Evolutionary conservation across 352 stramenopile genomes (phyloP).

Genomic region (Phytophthora brassicae): DNA sequence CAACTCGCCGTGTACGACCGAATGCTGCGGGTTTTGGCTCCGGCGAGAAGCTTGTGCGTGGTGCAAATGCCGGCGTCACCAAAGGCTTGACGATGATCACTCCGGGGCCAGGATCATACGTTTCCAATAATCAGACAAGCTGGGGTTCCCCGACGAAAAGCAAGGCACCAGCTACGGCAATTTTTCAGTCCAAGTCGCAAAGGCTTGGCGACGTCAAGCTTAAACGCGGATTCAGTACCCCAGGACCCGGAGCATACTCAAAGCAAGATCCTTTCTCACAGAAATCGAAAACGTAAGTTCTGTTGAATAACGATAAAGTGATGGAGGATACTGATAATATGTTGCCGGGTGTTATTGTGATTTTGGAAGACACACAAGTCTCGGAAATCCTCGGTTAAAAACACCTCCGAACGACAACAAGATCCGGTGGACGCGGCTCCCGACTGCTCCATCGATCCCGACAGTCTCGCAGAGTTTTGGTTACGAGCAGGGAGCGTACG

Average conservation of each 20-base stretch:
- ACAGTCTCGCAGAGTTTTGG: slow-evolving; percentile 75
- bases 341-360: background rate
- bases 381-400: slow-evolving; percentile 31
- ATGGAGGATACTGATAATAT: background rate
- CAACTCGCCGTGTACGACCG: slow-evolving; percentile 36
- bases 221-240: slow-evolving; percentile 39
- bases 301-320: background rate
- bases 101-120: slow-evolving; percentile 58
- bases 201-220: slow-evolving; percentile 34
- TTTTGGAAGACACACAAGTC: slow-evolving; percentile 22
- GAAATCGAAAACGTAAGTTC: slow-evolving; percentile 50
- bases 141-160: slow-evolving; percentile 65
- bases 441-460: slow-evolving; percentile 74
- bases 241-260: slow-evolving; percentile 60
- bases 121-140: slow-evolving; percentile 35
- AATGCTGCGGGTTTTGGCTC: slow-evolving; percentile 67
- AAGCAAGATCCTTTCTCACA: slow-evolving; percentile 51
- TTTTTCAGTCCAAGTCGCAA: slow-evolving; percentile 58
- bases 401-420: slow-evolving; percentile 42
- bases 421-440: slow-evolving; percentile 68
- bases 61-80: slow-evolving; percentile 33
- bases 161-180: slow-evolving; percentile 41
- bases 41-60: slow-evolving; percentile 47
- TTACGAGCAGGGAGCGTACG: slow-evolving; percentile 72
- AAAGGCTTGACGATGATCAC: slow-evolving; percentile 51